These are phyloP conservation scores for Exophiala calicioides DNA, from an alignment of 2,329 filamentous ascomycete species.

Conservation along the genomic window DNA sequence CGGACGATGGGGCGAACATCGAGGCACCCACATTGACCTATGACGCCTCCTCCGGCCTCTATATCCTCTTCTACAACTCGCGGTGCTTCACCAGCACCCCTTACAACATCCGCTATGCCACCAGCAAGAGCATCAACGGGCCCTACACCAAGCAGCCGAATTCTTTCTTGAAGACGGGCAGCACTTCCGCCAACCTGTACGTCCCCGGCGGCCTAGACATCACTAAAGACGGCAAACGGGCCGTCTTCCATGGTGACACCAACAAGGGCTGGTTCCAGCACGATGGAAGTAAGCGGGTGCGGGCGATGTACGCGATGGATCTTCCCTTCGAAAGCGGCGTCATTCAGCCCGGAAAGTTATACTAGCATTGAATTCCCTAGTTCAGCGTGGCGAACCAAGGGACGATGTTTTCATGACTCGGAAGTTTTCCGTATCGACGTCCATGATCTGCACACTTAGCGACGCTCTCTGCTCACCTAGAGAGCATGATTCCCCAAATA, in stretches of 20 bases:
- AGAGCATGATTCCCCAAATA: no score
- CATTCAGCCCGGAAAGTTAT: background rate
- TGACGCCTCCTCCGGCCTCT: slow-evolving; percentile 42
- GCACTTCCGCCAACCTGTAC: slow-evolving; percentile 29
- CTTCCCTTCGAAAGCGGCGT: slow-evolving; percentile 2
- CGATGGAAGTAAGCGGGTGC: slow-evolving; percentile 17
- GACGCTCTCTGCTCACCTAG: no score
- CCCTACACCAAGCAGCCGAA: slow-evolving; percentile 49
- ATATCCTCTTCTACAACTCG: slow-evolving; percentile 58
- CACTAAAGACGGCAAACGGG: slow-evolving; percentile 22
- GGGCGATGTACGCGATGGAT: slow-evolving; percentile 21
- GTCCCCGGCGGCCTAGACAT: slow-evolving; percentile 29
- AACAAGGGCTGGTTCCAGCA: slow-evolving; percentile 23
- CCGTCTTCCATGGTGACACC: slow-evolving; percentile 22
- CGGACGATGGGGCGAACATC: slow-evolving; percentile 62
- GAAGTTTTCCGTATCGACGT: no score
- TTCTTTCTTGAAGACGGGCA: slow-evolving; percentile 16
- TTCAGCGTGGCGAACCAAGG: no score
- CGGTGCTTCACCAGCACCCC: slow-evolving; percentile 53
- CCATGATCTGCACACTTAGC: no score
- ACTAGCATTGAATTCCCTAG: no score
- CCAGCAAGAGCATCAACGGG: slow-evolving; percentile 50
- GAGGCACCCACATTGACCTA: slow-evolving; percentile 61
- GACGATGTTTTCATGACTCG: no score
- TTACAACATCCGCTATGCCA: slow-evolving; percentile 58